These are phyloP conservation scores for Alternaria viburni DNA, from an alignment of 2,329 filamentous ascomycete genomes.

Conservation along the genomic window DNA sequence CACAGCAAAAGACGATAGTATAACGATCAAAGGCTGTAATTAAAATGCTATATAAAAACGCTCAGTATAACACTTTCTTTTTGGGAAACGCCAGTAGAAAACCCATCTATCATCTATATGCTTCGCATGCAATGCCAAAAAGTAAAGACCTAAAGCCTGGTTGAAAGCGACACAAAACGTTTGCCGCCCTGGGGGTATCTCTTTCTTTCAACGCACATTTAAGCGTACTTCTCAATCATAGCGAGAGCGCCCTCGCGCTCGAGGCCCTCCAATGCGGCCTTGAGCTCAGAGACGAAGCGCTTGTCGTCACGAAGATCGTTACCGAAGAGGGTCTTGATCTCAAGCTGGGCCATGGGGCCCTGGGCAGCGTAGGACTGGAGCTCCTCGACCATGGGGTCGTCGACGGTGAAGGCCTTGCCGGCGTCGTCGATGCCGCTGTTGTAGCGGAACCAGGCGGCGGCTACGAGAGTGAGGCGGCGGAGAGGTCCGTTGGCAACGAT, in stretches of 20 bases:
- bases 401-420: slow-evolving; percentile 29
- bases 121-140: background rate
- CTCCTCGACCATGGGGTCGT: slow-evolving; percentile 35
- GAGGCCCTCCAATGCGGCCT: slow-evolving; percentile 28
- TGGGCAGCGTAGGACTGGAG: slow-evolving; percentile 29
- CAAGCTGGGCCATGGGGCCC: slow-evolving; percentile 17
- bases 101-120: slow-evolving; percentile 1
- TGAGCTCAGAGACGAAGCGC: slow-evolving; percentile 36
- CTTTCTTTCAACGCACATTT: background rate
- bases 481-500: slow-evolving; percentile 32
- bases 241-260: slow-evolving; percentile 27
- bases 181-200: background rate
- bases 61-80: background rate
- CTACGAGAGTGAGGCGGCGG: slow-evolving; percentile 30
- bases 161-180: background rate
- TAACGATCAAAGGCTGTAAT: background rate
- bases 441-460: slow-evolving; percentile 39
- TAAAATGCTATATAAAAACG: background rate
- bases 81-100: background rate
- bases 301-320: slow-evolving; percentile 34
- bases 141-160: background rate
- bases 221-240: slow-evolving; percentile 28
- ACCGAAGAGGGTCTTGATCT: slow-evolving; percentile 29
- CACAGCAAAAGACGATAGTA: background rate
- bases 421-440: slow-evolving; percentile 31